phyloP scores from a whole-genome alignment of 768 basidiomycete species.

The Naganishia onofrii region DNA sequence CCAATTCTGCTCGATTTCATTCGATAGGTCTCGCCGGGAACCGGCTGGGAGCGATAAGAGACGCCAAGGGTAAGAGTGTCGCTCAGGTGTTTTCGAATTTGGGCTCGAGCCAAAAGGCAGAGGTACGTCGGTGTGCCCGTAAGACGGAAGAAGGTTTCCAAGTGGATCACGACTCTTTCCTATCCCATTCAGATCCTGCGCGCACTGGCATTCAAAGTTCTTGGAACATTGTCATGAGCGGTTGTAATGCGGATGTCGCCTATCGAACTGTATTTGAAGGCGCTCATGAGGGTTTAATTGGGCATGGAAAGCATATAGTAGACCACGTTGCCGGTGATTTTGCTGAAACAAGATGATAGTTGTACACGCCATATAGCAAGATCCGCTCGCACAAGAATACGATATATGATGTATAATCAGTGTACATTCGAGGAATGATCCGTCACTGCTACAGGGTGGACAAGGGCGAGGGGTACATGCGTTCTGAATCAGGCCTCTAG shows the following conservation, averaged over 20 bases:
- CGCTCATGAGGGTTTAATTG: no score
- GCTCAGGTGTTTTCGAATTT: constrained; percentile 80
- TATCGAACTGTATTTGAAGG: no score
- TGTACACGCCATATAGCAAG: neutral
- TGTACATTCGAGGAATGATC: no score
- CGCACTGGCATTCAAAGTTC: constrained; percentile 75
- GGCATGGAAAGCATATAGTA: no score
- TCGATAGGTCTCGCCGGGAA: constrained; percentile 67
- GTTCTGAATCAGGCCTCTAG: no score
- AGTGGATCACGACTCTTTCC: no score
- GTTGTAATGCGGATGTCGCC: neutral
- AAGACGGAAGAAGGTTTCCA: neutral
- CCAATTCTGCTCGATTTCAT: no score
- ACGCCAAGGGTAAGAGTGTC: constrained; percentile 89
- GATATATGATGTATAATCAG: neutral
- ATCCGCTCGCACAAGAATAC: neutral
- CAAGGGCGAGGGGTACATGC: no score
- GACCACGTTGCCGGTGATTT: neutral
- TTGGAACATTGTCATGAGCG: constrained; percentile 55
- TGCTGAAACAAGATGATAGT: neutral
- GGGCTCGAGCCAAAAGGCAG: constrained; percentile 75
- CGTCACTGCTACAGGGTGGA: no score
- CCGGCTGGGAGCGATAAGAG: constrained; percentile 81
- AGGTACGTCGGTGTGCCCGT: constrained; percentile 58
- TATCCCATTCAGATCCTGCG: constrained; percentile 64